Conservation (phyloP, 2,329 filamentous ascomycete species). For the Byssoonygena ceratinophila region DNA sequence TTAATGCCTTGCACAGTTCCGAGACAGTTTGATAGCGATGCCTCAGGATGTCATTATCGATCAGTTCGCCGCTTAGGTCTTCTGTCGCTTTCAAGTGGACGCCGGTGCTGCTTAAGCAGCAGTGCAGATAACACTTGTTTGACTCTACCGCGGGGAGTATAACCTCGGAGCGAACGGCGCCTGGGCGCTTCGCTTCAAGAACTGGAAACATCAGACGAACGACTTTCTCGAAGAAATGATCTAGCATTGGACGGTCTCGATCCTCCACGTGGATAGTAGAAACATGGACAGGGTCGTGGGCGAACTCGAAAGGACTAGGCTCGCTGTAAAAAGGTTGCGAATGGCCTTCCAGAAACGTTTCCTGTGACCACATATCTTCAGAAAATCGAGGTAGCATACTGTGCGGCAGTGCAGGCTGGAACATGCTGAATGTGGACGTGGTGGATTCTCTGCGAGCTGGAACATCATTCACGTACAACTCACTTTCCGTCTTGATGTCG, state of each 20-base stretch:
- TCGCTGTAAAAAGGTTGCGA: constrained; percentile 59
- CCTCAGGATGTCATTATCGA: constrained; percentile 81
- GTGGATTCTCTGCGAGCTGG: constrained; percentile 77
- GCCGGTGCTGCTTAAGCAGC: constrained; percentile 84
- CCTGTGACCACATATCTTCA: constrained; percentile 59
- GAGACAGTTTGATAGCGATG: constrained; percentile 78
- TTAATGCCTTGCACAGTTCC: constrained; percentile 69
- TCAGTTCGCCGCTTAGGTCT: constrained; percentile 53
- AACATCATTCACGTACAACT: constrained; percentile 87
- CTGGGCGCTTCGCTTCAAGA: constrained; percentile 78
- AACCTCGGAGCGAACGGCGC: constrained; percentile 67
- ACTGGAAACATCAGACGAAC: constrained; percentile 85
- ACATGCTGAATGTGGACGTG: constrained; percentile 88
- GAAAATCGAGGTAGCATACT: constrained; percentile 54
- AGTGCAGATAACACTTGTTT: constrained; percentile 91
- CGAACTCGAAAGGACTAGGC: constrained; percentile 70
- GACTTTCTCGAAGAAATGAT: constrained; percentile 84
- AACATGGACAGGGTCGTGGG: constrained; percentile 46
- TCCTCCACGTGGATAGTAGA: constrained; percentile 70
- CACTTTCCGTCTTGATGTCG: constrained; percentile 88
- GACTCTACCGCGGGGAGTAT: constrained; percentile 78
- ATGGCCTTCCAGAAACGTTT: constrained; percentile 51
- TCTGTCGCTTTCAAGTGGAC: constrained; percentile 80
- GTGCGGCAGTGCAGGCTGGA: constrained; percentile 63
- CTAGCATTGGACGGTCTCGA: constrained; percentile 66